A percentile compares a stretch with the other conserved stretches of the same genome.
These are phyloP conservation scores for Pythium plurisporium DNA, from an alignment of 352 stramenopile genomes.

Conservation along the genomic window DNA sequence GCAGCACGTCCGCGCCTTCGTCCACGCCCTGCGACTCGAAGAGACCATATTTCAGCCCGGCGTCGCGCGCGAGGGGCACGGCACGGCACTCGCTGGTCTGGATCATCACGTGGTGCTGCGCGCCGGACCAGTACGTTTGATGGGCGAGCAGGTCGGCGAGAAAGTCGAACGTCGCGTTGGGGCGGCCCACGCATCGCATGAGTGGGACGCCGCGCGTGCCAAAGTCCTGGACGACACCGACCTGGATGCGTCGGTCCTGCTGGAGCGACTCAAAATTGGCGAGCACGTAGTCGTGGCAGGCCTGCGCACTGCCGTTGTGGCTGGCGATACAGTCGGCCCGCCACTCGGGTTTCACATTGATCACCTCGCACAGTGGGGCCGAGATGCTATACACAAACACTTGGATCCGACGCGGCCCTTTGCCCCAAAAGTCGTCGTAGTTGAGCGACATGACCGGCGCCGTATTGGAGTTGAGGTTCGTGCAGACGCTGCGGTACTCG, in stretches of 20 bases:
- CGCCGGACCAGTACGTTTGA: conserved; percentile 31
- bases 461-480: conserved; percentile 23
- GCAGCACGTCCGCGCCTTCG: conserved; percentile 8
- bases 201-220: conserved; percentile 22
- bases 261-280: conserved; percentile 25
- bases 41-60: conserved; percentile 4
- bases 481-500: conserved; percentile 20
- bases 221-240: conserved; percentile 24
- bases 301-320: not conserved
- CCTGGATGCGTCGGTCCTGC: conserved; percentile 18
- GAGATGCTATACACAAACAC: conserved; percentile 33
- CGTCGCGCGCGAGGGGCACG: not conserved
- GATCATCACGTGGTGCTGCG: conserved; percentile 28
- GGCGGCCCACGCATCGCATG: conserved; percentile 25
- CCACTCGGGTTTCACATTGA: conserved; percentile 30
- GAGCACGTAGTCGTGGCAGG: conserved; percentile 26
- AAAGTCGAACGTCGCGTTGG: conserved; percentile 23
- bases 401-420: conserved; percentile 20
- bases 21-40: conserved; percentile 11
- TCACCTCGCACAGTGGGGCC: conserved; percentile 27
- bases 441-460: conserved; percentile 21
- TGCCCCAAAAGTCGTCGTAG: conserved; percentile 33
- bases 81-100: conserved; percentile 24
- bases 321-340: conserved; percentile 13
- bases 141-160: conserved; percentile 32